A percentile compares a stretch with the other conserved stretches of the same genome.
Conservation (phyloP, 345 rosid species). For the Erodium maritimum region DNA sequence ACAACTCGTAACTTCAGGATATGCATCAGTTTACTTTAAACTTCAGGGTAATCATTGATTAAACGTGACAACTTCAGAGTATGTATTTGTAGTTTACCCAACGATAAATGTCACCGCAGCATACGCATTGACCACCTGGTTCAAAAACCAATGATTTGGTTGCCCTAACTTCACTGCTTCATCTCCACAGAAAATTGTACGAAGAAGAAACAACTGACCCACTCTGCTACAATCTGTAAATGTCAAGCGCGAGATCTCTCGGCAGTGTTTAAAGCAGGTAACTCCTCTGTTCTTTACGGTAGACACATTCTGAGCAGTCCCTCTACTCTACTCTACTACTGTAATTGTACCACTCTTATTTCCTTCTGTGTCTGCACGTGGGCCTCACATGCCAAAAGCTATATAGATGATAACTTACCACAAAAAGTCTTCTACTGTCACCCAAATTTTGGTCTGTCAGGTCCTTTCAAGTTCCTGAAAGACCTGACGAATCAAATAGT, state of each 20-base stretch:
- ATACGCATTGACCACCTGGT: background rate
- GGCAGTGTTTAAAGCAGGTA: too few species aligned
- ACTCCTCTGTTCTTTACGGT: too few species aligned
- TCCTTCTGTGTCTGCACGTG: background rate
- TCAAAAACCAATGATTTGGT: background rate
- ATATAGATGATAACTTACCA: background rate
- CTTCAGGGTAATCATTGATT: too few species aligned
- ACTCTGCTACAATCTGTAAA: background rate
- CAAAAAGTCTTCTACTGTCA: background rate
- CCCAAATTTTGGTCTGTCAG: background rate
- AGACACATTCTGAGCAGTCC: background rate
- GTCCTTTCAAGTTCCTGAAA: too few species aligned
- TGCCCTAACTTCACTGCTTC: background rate
- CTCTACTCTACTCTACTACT: background rate
- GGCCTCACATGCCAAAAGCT: background rate
- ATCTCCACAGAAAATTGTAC: background rate
- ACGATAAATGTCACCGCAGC: too few species aligned
- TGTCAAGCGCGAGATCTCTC: background rate
- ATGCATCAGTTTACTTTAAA: too few species aligned
- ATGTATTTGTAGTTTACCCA: too few species aligned
- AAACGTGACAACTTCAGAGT: too few species aligned
- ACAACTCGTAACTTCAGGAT: too few species aligned
- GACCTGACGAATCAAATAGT: too few species aligned
- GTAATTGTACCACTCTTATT: too few species aligned
- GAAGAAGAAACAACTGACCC: background rate